phyloP scores from a whole-genome alignment of 116 monocot species.

The Zostera marina region DNA sequence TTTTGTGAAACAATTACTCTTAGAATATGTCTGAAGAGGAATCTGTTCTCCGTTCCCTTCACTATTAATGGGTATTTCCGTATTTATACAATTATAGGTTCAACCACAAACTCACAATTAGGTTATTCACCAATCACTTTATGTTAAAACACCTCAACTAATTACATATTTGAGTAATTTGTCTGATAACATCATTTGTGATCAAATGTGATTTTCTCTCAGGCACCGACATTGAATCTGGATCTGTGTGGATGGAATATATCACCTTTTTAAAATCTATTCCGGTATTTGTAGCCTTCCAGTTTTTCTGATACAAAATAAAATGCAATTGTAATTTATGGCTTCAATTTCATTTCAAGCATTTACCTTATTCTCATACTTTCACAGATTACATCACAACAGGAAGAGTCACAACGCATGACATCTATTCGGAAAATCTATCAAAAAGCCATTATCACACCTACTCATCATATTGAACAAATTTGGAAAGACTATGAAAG shows the following conservation, averaged over 20 bases:
- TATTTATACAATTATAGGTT: no score
- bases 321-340: background rate
- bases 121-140: no score
- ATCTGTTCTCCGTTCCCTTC: no score
- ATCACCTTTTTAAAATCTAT: constrained; percentile 84
- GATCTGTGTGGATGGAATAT: constrained; percentile 97
- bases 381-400: constrained; percentile 43
- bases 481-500: constrained; percentile 97
- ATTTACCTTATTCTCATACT: background rate
- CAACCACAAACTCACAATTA: no score
- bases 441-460: constrained; percentile 84
- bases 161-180: no score
- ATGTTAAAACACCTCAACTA: no score
- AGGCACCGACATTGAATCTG: constrained; percentile 87
- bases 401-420: constrained; percentile 94
- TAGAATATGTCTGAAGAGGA: no score
- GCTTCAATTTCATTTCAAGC: background rate
- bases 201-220: constrained; percentile 2
- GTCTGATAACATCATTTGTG: no score
- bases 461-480: constrained; percentile 87
- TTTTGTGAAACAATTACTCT: no score
- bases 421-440: constrained; percentile 75
- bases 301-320: background rate
- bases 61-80: no score
- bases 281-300: constrained; percentile 13